Evolutionary conservation across 2,329 filamentous ascomycete genomes (phyloP).

Genomic region (Fusarium mundagurra): DNA sequence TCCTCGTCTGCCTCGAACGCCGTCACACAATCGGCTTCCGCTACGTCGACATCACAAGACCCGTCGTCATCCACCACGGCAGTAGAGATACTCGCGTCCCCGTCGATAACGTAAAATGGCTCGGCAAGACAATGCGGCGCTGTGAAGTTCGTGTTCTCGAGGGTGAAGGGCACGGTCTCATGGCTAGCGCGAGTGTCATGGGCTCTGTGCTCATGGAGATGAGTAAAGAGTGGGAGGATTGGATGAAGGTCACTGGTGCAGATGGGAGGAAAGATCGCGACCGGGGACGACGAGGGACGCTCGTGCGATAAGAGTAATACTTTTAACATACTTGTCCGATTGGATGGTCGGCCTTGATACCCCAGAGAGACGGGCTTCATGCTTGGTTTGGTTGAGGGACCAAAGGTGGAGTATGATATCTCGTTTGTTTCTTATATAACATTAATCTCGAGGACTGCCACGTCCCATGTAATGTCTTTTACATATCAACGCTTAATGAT

Average conservation of each 20-base stretch:
- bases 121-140: constrained; percentile 90
- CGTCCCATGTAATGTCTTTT: constrained; percentile 38
- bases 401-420: background rate
- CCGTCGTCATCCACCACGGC: constrained; percentile 94
- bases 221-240: constrained; percentile 91
- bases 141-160: constrained; percentile 93
- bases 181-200: constrained; percentile 96
- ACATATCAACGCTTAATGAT: constrained; percentile 21
- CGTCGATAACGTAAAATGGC: constrained; percentile 93
- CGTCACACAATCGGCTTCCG: constrained; percentile 93
- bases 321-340: background rate
- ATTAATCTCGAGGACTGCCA: constrained; percentile 36
- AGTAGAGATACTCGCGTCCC: constrained; percentile 90
- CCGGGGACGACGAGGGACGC: constrained; percentile 43
- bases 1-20: constrained; percentile 91
- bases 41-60: constrained; percentile 93
- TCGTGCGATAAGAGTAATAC: constrained; percentile 23
- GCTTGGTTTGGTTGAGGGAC: background rate
- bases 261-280: constrained; percentile 50
- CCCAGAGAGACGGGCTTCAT: constrained; percentile 12
- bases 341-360: constrained; percentile 26
- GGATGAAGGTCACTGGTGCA: constrained; percentile 70
- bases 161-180: constrained; percentile 92
- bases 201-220: constrained; percentile 94
- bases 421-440: constrained; percentile 35